Percentiles rank a stretch among this genome's conserved stretches.
Conservation (phyloP, 2,329 filamentous ascomycete species). For the Aspergillus thermomutatus region DNA sequence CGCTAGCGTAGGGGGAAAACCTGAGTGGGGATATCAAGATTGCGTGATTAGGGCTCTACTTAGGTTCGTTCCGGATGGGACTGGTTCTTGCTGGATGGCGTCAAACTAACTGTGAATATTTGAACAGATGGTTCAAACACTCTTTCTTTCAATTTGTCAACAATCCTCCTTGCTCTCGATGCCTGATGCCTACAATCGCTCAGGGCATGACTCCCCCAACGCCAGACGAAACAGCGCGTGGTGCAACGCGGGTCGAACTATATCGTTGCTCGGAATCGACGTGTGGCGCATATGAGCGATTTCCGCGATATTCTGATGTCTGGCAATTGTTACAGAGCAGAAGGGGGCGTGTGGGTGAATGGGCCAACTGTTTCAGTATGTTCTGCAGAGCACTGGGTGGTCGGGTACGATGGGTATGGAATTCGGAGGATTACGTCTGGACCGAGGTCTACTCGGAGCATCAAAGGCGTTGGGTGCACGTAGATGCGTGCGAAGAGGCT, state of each 20-base stretch:
- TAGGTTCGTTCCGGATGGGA: slow-evolving; percentile 53
- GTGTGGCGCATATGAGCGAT: slow-evolving; percentile 80
- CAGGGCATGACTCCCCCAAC: slow-evolving; percentile 80
- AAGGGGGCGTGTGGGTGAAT: slow-evolving; percentile 85
- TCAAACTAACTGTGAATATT: slow-evolving; percentile 6
- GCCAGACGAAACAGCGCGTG: slow-evolving; percentile 83
- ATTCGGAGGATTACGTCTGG: slow-evolving; percentile 96
- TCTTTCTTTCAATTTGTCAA: slow-evolving; percentile 97
- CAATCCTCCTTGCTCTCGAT: slow-evolving; percentile 82
- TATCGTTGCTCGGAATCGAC: slow-evolving; percentile 77
- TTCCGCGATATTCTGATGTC: slow-evolving; percentile 91
- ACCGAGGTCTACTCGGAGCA: slow-evolving; percentile 96
- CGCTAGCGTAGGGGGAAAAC: slow-evolving; percentile 77
- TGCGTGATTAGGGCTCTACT: slow-evolving; percentile 87
- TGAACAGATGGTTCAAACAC: slow-evolving; percentile 82
- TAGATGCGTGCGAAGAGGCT: slow-evolving; percentile 88
- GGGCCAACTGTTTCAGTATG: slow-evolving; percentile 99
- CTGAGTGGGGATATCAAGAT: slow-evolving; percentile 96
- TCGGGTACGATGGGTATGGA: slow-evolving; percentile 96
- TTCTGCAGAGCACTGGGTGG: slow-evolving; percentile 88
- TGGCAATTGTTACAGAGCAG: slow-evolving; percentile 87
- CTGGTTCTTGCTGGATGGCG: slow-evolving; percentile 6
- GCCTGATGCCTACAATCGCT: slow-evolving; percentile 76
- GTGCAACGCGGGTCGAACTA: slow-evolving; percentile 81
- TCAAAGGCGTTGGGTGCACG: slow-evolving; percentile 91